Evolutionary conservation across 192 early-diverging fungal species (phyloP).

Genomic region (Coemansia sp.): DNA sequence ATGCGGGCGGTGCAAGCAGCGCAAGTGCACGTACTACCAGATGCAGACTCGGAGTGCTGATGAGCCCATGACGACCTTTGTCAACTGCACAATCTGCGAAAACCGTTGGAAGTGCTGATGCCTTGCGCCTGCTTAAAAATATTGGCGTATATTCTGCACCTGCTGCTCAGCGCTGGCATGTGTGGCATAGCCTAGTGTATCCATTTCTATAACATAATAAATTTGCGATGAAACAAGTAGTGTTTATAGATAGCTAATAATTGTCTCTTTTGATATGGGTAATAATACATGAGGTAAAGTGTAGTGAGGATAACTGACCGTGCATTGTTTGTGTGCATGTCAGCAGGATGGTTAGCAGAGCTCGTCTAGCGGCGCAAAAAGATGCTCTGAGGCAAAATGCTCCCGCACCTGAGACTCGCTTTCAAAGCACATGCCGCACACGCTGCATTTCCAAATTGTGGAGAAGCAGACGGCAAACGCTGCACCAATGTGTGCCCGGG

Average conservation of each 20-base stretch:
- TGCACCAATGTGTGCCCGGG: slow-evolving; percentile 1
- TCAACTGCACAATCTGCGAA: slow-evolving; percentile 82
- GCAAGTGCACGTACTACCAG: slow-evolving; percentile 91
- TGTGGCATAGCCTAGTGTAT: too few relatives aligned
- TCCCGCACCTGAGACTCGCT: slow-evolving; percentile 45
- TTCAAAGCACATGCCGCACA: slow-evolving; percentile 45
- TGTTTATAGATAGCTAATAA: neutral
- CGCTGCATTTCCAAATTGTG: slow-evolving; percentile 53
- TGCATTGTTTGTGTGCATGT: neutral
- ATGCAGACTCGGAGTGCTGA: slow-evolving; percentile 97
- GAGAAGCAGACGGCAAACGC: slow-evolving; percentile 17
- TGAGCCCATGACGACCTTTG: slow-evolving; percentile 99
- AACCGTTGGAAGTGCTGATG: slow-evolving; percentile 78
- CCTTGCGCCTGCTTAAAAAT: neutral
- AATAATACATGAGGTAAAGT: slow-evolving; percentile 7
- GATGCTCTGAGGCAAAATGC: slow-evolving; percentile 53
- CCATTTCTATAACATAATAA: neutral
- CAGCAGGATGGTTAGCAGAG: slow-evolving; percentile 12
- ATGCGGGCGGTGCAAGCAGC: slow-evolving; percentile 87
- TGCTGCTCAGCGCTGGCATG: too few relatives aligned
- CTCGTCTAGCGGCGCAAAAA: slow-evolving; percentile 54
- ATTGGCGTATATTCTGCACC: too few relatives aligned
- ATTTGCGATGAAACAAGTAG: neutral
- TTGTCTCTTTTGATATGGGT: neutral
- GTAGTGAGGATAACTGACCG: neutral